phyloP scores from a whole-genome alignment of 106 monocot species.

The Cymbidium sinense region DNA sequence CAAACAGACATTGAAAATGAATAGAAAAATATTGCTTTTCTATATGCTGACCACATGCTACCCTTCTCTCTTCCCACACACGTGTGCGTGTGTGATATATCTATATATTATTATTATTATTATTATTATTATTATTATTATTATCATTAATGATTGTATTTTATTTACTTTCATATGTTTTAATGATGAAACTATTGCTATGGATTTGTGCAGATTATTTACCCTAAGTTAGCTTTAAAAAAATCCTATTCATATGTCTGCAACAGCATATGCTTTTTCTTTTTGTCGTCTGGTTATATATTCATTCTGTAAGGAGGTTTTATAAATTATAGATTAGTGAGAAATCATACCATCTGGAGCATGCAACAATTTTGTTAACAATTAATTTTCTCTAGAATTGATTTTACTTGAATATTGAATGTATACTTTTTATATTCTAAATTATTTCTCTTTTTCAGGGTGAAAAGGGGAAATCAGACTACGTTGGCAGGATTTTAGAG shows the following conservation, averaged over 20 bases:
- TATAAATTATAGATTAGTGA: background rate
- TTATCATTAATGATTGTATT: no score
- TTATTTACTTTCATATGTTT: no score
- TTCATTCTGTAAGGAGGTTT: background rate
- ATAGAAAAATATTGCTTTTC: background rate
- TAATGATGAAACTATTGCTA: no score
- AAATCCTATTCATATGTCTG: background rate
- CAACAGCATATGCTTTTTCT: background rate
- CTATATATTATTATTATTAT: no score
- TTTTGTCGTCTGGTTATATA: background rate
- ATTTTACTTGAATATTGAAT: background rate
- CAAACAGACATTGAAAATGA: no score
- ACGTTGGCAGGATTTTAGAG: slow-evolving; percentile 75
- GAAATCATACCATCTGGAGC: background rate
- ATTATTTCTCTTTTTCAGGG: slow-evolving; percentile 28
- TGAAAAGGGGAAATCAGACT: slow-evolving; percentile 51
- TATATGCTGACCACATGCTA: background rate
- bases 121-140: no score
- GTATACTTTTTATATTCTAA: slow-evolving; percentile 1
- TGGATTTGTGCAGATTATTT: no score
- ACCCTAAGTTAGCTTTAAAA: no score
- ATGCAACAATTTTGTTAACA: background rate
- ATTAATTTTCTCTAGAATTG: background rate
- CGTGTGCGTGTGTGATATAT: no score
- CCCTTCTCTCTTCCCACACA: background rate